phyloP scores from a whole-genome alignment of 23 red algal species.

The Porphyridium purpureum region DNA sequence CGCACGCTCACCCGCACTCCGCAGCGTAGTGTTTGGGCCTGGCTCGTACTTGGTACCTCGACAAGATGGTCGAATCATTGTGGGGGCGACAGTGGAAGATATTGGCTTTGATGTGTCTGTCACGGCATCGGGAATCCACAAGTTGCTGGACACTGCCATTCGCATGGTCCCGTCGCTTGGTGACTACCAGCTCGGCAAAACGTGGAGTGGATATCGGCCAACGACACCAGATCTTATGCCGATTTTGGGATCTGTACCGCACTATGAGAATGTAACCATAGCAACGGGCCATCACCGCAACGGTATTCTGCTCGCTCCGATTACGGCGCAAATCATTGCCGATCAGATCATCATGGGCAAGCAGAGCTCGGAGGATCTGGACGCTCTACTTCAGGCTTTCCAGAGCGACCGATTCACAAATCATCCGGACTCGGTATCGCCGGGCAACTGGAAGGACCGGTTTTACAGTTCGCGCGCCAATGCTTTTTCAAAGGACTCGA shows the following conservation, averaged over 20 bases:
- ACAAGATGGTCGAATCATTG: conserved; percentile 14
- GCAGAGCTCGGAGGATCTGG: conserved; percentile 5
- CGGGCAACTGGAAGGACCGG: background rate
- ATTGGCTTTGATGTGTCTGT: conserved; percentile 19
- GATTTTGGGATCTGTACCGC: conserved; percentile 48
- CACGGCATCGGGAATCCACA: conserved; percentile 37
- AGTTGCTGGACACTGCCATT: conserved; percentile 25
- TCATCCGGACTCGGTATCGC: background rate
- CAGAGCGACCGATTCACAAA: background rate
- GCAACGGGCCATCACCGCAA: conserved; percentile 75
- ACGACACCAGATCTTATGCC: conserved; percentile 65
- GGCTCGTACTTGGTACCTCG: conserved; percentile 69
- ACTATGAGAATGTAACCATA: conserved; percentile 46
- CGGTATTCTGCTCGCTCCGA: conserved; percentile 73
- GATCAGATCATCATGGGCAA: conserved; percentile 8
- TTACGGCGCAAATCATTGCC: conserved; percentile 43
- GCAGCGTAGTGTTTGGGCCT: conserved; percentile 34
- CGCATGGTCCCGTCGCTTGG: conserved; percentile 40
- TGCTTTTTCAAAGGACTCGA: background rate
- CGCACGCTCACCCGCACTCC: conserved; percentile 8
- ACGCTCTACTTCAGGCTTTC: conserved; percentile 19
- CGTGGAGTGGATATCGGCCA: conserved; percentile 69
- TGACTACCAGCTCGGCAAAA: conserved; percentile 27
- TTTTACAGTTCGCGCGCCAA: background rate
- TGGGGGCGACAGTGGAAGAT: conserved; percentile 91